Conservation (phyloP, 2,329 filamentous ascomycete genomes). For the Talaromyces sp. region DNA sequence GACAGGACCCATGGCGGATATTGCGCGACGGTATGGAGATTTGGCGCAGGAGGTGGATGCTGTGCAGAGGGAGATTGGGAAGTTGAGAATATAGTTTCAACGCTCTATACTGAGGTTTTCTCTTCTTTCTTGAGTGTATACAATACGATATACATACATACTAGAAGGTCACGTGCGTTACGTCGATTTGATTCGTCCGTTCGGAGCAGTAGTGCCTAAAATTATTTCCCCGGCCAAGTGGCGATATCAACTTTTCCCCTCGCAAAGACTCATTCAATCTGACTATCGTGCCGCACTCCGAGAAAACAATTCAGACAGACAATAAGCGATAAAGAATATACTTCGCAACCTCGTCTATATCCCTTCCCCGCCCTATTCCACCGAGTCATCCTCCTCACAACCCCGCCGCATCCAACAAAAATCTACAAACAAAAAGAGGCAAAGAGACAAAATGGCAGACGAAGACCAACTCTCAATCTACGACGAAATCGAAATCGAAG, state of each 20-base stretch:
- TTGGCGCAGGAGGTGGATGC: constrained; percentile 40
- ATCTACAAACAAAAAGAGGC: neutral
- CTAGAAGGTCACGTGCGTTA: neutral
- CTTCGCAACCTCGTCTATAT: neutral
- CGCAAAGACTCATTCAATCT: neutral
- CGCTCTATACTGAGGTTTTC: neutral
- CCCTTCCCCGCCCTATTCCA: neutral
- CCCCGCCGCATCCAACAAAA: neutral
- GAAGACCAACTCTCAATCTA: constrained; percentile 70
- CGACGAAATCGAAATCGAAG: constrained; percentile 98
- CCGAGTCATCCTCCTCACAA: neutral
- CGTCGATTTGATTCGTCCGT: neutral
- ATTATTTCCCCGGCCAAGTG: constrained; percentile 4
- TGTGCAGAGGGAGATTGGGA: constrained; percentile 37
- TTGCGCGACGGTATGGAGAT: constrained; percentile 40
- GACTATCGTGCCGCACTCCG: neutral
- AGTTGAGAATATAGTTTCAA: constrained; percentile 24
- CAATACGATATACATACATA: neutral
- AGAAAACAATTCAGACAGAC: neutral
- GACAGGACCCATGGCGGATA: constrained; percentile 34
- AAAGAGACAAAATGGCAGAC: constrained; percentile 55
- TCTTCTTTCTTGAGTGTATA: neutral
- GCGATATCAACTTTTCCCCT: neutral
- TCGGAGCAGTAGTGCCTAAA: neutral
- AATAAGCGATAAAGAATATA: neutral